Conservation (phyloP, 1,284 basidiomycete species). For the Cutaneotrichosporon mucoides region DNA sequence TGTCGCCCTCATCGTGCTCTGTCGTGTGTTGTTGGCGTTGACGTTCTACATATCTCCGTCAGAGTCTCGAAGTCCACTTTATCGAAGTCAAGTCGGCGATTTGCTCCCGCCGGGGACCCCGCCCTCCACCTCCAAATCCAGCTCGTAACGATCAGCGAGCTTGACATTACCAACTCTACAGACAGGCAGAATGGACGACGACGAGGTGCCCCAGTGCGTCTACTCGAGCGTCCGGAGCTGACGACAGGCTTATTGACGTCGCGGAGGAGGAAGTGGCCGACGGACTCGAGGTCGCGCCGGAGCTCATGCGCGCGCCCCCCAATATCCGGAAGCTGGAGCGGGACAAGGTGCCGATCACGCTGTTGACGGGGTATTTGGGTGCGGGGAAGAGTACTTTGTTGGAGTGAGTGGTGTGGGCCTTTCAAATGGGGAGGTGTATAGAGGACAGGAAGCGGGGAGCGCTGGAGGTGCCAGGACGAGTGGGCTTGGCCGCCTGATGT, state of each 20-base stretch:
- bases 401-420: conserved; percentile 30
- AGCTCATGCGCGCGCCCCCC: background rate
- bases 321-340: conserved; percentile 21
- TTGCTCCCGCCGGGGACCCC: conserved; percentile 9
- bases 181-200: conserved; percentile 6
- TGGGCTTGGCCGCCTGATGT: too few species aligned
- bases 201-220: conserved; percentile 16
- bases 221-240: background rate
- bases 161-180: background rate
- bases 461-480: background rate
- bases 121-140: background rate
- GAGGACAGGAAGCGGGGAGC: too few species aligned
- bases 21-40: background rate
- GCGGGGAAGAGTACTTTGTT: conserved; percentile 82
- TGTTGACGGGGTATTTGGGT: conserved; percentile 87
- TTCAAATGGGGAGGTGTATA: background rate
- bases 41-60: background rate
- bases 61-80: background rate
- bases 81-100: background rate
- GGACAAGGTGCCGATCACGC: conserved; percentile 70
- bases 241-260: conserved; percentile 9
- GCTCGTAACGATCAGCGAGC: background rate
- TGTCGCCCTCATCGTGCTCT: background rate
- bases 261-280: conserved; percentile 1
- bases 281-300: background rate